Evolutionary conservation across 2,329 filamentous ascomycete species (phyloP), one percentile per base, ranked within the genome.

Genomic region (Penicillium sp.): DNA sequence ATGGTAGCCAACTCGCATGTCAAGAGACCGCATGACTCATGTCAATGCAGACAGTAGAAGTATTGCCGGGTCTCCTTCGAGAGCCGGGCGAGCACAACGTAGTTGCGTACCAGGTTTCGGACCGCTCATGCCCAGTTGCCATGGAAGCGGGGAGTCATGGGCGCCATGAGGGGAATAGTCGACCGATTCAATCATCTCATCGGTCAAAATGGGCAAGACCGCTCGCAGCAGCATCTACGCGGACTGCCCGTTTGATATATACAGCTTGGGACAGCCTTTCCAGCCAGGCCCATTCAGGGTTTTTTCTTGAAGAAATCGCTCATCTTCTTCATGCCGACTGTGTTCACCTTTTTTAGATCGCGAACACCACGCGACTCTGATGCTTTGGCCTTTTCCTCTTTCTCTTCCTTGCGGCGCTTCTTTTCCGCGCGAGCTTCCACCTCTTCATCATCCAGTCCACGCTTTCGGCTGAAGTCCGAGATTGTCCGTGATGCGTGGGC

Each of bases 311-410:
- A 98, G 67, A 98, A 98, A 45, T 82, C 77, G 59, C 85, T 95
- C 76, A 98, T 77, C 71, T 96, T 98, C 75, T 85, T 92, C 92
- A 98, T 98, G 1, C 92, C 92, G 14, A 68, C 78, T 0, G 84
- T 89, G 65, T 96, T 85, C 32, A 89, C 90, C 68, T 96, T 98
- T 61, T 84, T 84, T 56, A 98, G 62, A 32, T 89, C 76, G 59
- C 80, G 82, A 1, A 95, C 79, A 0, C 79, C 89, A 17, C 80
- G 74, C 45, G 84, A 92, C 66, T 85, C 77, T 15, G 70, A 72
- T 2, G 76, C 78, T 67, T 93, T 89, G 65, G 82, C 89, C 62
- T 79, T 82, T 68, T 82, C 84, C 42, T 95, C 89, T 42, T 95
- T 89, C 45, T 95, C 90, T 34, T 95, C 88, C 66, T 83, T 79